Conservation (phyloP, 1,284 basidiomycete species). For the Trichosporon ovoides region DNA sequence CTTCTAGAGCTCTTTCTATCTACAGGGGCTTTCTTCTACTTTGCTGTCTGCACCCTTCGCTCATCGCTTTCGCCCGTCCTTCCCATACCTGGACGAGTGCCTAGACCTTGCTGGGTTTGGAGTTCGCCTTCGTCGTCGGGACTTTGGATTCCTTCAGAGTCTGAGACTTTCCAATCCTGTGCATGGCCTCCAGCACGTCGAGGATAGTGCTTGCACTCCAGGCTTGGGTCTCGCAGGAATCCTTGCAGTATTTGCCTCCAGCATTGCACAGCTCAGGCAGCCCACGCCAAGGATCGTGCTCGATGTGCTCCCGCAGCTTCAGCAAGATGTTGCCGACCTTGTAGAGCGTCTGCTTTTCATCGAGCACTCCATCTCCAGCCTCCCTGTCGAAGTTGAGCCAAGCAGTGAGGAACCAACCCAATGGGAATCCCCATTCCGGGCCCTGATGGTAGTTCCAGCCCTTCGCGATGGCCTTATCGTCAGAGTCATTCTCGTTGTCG, state of each 20-base stretch:
- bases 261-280: constrained; percentile 84
- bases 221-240: constrained; percentile 86
- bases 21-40: neutral
- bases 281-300: constrained; percentile 78
- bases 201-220: constrained; percentile 85
- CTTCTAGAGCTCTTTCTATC: neutral
- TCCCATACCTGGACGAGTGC: constrained; percentile 5
- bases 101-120: neutral
- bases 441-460: constrained; percentile 69
- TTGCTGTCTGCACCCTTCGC: neutral
- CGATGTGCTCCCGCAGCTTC: constrained; percentile 64
- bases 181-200: constrained; percentile 74
- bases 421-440: constrained; percentile 84
- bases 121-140: no score
- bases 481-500: constrained; percentile 83
- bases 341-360: constrained; percentile 67
- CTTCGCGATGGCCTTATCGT: constrained; percentile 76
- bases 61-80: neutral
- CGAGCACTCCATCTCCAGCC: constrained; percentile 56
- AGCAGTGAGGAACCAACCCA: constrained; percentile 91
- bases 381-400: constrained; percentile 75
- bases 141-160: no score
- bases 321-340: constrained; percentile 69
- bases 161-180: constrained; percentile 38
- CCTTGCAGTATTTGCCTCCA: constrained; percentile 69